A percentile compares a stretch with the other conserved stretches of the same genome.
Evolutionary conservation across 345 rosid species (phyloP).

Genomic region (Salix suchowensis): DNA sequence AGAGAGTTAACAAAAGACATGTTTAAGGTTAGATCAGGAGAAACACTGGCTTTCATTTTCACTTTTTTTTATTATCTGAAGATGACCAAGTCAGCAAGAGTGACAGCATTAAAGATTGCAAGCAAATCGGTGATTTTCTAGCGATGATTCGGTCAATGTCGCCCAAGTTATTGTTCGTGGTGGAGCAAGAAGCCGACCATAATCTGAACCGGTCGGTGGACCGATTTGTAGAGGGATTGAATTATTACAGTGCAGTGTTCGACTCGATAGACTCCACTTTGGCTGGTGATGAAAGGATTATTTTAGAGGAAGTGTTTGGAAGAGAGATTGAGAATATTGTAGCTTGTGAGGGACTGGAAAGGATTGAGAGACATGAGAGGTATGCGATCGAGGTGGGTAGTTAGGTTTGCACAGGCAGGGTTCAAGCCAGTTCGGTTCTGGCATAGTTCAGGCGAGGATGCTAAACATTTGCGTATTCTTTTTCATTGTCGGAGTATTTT

Average conservation of each 20-base stretch:
- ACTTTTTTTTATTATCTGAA: conserved; percentile 32
- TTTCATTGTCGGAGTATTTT: no score
- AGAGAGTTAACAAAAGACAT: conserved; percentile 32
- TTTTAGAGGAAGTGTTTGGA: conserved; percentile 50
- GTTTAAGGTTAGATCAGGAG: conserved; percentile 36
- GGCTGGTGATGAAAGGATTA: conserved; percentile 19
- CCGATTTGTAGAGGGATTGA: conserved; percentile 39
- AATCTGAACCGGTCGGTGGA: conserved; percentile 33
- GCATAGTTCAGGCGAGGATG: conserved; percentile 21
- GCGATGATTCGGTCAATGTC: conserved; percentile 23
- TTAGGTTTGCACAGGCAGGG: conserved; percentile 32
- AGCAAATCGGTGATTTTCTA: conserved; percentile 33
- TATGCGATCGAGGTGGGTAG: conserved; percentile 27
- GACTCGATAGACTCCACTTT: conserved; percentile 37
- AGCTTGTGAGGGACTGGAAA: conserved; percentile 47
- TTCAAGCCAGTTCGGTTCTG: conserved; percentile 42
- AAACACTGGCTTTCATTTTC: conserved; percentile 43
- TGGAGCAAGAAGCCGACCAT: conserved; percentile 49
- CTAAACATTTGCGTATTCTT: conserved; percentile 1
- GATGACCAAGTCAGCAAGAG: conserved; percentile 38
- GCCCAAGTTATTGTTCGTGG: conserved; percentile 32
- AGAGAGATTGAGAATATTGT: conserved; percentile 49
- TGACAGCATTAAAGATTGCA: conserved; percentile 26
- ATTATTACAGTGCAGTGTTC: conserved; percentile 49
- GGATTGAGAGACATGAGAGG: conserved; percentile 53